phyloP scores from a whole-genome alignment of 2,329 filamentous ascomycete species.

The Aspergillus puulaauensis region DNA sequence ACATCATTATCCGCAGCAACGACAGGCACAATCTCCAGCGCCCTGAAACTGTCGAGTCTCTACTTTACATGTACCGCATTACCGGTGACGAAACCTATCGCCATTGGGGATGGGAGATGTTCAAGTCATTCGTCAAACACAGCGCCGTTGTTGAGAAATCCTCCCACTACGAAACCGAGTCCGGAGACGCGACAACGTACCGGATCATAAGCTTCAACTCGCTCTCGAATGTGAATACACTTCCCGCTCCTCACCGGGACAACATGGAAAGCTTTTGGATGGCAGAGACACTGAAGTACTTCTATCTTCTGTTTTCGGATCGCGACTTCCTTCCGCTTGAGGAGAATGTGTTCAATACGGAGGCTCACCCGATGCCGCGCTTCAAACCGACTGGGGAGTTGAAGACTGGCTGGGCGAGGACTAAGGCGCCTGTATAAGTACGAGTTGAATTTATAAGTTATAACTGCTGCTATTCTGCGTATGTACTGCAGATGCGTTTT shows the following conservation, averaged over 20 bases:
- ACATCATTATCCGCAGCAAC: conserved; percentile 76
- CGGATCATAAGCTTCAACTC: conserved; percentile 70
- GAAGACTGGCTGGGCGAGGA: conserved; percentile 42
- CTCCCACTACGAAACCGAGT: conserved; percentile 13
- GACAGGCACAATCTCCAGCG: conserved; percentile 92
- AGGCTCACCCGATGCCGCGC: conserved; percentile 84
- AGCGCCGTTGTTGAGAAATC: conserved; percentile 71
- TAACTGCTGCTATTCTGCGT: background rate
- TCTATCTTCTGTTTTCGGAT: conserved; percentile 90
- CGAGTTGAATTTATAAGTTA: background rate
- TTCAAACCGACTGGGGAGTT: conserved; percentile 68
- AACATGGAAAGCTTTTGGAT: conserved; percentile 99
- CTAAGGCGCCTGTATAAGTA: background rate
- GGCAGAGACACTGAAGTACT: conserved; percentile 96
- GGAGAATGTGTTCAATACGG: conserved; percentile 90
- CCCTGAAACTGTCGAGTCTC: conserved; percentile 91
- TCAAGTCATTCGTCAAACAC: conserved; percentile 83
- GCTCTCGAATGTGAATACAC: conserved; percentile 68
- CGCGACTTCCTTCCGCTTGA: conserved; percentile 80
- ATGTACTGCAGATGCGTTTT: background rate
- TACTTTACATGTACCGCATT: conserved; percentile 99
- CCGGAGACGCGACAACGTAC: background rate
- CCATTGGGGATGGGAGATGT: conserved; percentile 99
- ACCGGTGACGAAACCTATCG: conserved; percentile 86
- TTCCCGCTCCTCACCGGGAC: conserved; percentile 71